Evolutionary conservation across 805 yeast genomes (phyloP).

Genomic region (Lachancea nothofagi): DNA sequence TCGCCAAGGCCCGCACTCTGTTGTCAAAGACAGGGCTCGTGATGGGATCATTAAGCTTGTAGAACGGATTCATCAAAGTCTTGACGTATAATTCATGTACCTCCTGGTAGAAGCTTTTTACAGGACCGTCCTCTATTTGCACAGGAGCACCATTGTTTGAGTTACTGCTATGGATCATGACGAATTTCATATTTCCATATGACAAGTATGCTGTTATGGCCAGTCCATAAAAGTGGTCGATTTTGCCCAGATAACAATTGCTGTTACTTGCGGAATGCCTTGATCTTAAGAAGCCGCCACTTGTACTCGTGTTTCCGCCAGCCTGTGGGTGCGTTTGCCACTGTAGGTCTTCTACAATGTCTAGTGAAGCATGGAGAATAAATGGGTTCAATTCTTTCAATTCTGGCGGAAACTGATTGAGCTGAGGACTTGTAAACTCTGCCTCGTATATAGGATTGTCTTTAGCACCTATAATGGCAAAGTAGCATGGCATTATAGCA

Average conservation of each 20-base stretch:
- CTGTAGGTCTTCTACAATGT: conserved; percentile 84
- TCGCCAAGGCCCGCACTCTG: conserved; percentile 64
- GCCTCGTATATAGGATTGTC: conserved; percentile 86
- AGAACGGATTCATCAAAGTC: conserved; percentile 81
- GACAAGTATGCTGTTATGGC: conserved; percentile 81
- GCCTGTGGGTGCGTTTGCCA: conserved; percentile 56
- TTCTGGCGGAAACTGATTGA: conserved; percentile 49
- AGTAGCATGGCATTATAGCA: conserved; percentile 42
- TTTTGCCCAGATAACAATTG: conserved; percentile 55
- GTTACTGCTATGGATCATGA: conserved; percentile 59
- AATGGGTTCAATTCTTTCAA: conserved; percentile 81
- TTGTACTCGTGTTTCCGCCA: conserved; percentile 5
- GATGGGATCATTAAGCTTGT: conserved; percentile 68
- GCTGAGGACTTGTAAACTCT: conserved; percentile 44
- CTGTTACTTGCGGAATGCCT: conserved; percentile 20
- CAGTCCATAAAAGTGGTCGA: conserved; percentile 83
- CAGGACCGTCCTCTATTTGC: conserved; percentile 55
- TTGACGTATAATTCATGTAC: conserved; percentile 85
- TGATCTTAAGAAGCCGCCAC: conserved; percentile 27
- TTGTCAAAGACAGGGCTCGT: conserved; percentile 69
- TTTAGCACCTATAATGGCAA: conserved; percentile 79
- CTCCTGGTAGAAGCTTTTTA: conserved; percentile 78
- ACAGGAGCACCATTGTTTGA: conserved; percentile 20
- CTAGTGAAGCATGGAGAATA: conserved; percentile 81
- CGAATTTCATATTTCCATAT: conserved; percentile 77